Percentiles rank a stretch among this genome's conserved stretches.
Conservation (phyloP, 305 asterid genomes). For the Andrographis paniculata region DNA sequence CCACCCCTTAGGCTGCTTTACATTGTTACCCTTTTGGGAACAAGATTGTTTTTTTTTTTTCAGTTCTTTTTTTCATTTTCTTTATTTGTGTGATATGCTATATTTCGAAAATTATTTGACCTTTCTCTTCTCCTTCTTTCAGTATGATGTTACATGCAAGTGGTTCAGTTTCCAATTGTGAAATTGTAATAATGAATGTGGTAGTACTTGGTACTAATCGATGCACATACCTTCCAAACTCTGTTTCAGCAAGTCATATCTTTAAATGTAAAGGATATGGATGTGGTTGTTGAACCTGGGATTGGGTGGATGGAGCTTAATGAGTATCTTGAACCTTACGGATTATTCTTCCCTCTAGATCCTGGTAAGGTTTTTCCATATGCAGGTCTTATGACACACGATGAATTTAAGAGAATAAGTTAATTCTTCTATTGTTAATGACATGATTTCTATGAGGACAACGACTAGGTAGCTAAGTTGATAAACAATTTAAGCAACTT, state of each 20-base stretch:
- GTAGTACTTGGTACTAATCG: conserved; percentile 2
- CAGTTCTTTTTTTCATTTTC: too few relatives aligned
- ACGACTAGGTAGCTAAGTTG: conserved; percentile 7
- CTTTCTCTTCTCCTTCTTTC: background rate
- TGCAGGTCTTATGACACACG: conserved; percentile 13
- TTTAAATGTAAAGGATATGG: conserved; percentile 84
- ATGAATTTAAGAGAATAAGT: background rate
- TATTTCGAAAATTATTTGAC: too few relatives aligned
- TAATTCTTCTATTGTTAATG: conserved; percentile 2
- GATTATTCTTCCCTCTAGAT: conserved; percentile 95
- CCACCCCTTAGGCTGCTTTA: too few relatives aligned
- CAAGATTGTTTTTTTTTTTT: too few relatives aligned
- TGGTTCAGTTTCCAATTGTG: conserved; percentile 1
- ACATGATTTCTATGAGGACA: background rate
- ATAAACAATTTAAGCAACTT: conserved; percentile 7
- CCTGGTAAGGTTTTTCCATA: conserved; percentile 58
- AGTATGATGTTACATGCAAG: too few relatives aligned
- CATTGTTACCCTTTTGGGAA: too few relatives aligned
- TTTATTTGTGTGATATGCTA: too few relatives aligned
- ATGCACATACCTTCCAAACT: conserved; percentile 21
- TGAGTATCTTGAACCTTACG: conserved; percentile 86
- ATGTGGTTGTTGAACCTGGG: conserved; percentile 98
- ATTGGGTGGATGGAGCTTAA: conserved; percentile 99
- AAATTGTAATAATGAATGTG: conserved; percentile 5
- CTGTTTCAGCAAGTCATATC: conserved; percentile 58